These are phyloP conservation scores for Phaeotremella fagi DNA, from an alignment of 768 basidiomycete species.

Conservation along the genomic window DNA sequence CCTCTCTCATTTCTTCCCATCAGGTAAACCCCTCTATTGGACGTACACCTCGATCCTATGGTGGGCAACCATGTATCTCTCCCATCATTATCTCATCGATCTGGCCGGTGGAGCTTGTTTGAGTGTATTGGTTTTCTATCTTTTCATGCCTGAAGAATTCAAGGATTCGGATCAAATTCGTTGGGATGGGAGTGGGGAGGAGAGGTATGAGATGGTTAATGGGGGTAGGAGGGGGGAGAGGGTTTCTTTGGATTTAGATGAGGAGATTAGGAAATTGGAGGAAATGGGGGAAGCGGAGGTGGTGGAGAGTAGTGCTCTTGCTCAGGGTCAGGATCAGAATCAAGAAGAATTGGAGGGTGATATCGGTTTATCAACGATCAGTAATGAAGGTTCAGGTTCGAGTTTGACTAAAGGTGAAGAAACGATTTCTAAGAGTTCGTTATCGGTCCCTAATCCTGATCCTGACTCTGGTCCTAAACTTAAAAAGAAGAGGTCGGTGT, in stretches of 20 bases:
- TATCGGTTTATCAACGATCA: background rate
- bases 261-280: constrained; percentile 47
- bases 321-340: too few species aligned
- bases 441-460: background rate
- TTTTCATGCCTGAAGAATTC: constrained; percentile 77
- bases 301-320: background rate
- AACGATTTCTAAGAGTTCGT: background rate
- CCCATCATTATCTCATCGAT: constrained; percentile 97
- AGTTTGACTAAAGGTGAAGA: constrained; percentile 10
- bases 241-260: constrained; percentile 26
- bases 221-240: constrained; percentile 14
- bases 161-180: constrained; percentile 54
- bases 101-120: constrained; percentile 91
- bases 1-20: constrained; percentile 90
- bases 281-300: constrained; percentile 22
- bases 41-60: constrained; percentile 78
- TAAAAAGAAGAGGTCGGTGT: constrained; percentile 32
- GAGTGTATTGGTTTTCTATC: constrained; percentile 78
- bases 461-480: constrained; percentile 16
- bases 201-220: constrained; percentile 29
- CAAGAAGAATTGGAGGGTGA: too few species aligned
- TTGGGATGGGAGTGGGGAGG: constrained; percentile 17
- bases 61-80: constrained; percentile 99
- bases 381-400: background rate
- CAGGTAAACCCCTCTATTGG: constrained; percentile 64